Conservation (phyloP, 768 basidiomycete genomes). For the Pholiota microspora region DNA sequence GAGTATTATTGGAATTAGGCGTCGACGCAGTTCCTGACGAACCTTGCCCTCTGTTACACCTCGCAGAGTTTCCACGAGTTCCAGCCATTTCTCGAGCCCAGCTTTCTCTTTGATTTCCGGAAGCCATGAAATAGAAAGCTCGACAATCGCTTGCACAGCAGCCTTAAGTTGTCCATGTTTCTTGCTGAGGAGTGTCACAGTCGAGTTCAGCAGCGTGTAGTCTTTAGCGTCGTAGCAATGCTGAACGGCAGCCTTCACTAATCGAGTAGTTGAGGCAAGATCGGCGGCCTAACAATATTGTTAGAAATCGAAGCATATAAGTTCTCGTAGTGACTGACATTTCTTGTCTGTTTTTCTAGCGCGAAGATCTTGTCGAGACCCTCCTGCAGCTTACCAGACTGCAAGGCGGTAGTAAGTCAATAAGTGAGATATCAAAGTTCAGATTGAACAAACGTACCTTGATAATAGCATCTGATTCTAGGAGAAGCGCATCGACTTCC, state of each 20-base stretch:
- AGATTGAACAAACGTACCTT: slow-evolving; percentile 46
- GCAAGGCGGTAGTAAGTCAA: slow-evolving; percentile 11
- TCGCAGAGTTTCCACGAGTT: slow-evolving; percentile 86
- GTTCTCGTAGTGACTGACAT: slow-evolving; percentile 43
- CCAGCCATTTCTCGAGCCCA: slow-evolving; percentile 77
- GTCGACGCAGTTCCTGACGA: slow-evolving; percentile 19
- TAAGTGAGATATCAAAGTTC: slow-evolving; percentile 2
- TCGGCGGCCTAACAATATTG: slow-evolving; percentile 75
- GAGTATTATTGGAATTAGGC: too few species aligned
- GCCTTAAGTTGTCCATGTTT: slow-evolving; percentile 97
- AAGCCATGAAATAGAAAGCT: slow-evolving; percentile 80
- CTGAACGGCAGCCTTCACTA: slow-evolving; percentile 71
- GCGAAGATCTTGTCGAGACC: slow-evolving; percentile 86
- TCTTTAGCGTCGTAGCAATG: slow-evolving; percentile 73
- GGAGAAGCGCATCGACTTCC: slow-evolving; percentile 77
- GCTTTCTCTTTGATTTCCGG: slow-evolving; percentile 67
- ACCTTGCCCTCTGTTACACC: slow-evolving; percentile 97
- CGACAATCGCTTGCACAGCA: slow-evolving; percentile 89
- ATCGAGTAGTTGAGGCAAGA: slow-evolving; percentile 83
- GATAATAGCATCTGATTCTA: slow-evolving; percentile 63
- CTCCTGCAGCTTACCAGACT: slow-evolving; percentile 78
- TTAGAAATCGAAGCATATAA: not conserved
- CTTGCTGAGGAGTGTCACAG: slow-evolving; percentile 73
- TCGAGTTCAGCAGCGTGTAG: slow-evolving; percentile 67
- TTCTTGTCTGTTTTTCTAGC: slow-evolving; percentile 95